Evolutionary conservation across 768 basidiomycete species (phyloP).

Genomic region (Termitomyces sp.): DNA sequence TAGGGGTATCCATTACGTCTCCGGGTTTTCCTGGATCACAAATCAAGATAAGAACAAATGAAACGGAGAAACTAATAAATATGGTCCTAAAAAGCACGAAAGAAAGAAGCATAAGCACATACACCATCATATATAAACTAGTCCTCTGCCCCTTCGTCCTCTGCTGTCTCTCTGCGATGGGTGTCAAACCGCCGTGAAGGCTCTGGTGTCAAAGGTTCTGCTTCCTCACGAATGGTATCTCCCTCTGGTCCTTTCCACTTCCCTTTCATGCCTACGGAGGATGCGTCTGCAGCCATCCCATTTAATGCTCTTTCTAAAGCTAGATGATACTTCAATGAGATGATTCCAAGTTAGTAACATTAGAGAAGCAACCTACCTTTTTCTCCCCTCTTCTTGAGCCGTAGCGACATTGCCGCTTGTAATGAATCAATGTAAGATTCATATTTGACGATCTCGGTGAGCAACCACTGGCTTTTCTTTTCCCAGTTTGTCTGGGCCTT

Average conservation of each 20-base stretch:
- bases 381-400: slow-evolving; percentile 88
- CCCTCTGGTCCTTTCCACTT: slow-evolving; percentile 31
- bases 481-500: slow-evolving; percentile 92
- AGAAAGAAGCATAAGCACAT: slow-evolving; percentile 1
- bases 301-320: slow-evolving; percentile 32
- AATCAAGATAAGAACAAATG: slow-evolving; percentile 8
- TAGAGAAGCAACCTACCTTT: slow-evolving; percentile 40
- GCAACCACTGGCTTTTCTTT: slow-evolving; percentile 83
- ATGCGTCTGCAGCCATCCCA: slow-evolving; percentile 27
- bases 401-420: slow-evolving; percentile 74
- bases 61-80: slow-evolving; percentile 7
- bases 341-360: not conserved
- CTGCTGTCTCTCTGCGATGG: slow-evolving; percentile 23
- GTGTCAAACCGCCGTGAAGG: slow-evolving; percentile 19
- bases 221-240: slow-evolving; percentile 31
- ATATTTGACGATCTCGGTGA: slow-evolving; percentile 94
- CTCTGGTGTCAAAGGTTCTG: slow-evolving; percentile 29
- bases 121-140: slow-evolving; percentile 12
- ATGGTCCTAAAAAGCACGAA: slow-evolving; percentile 5
- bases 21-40: slow-evolving; percentile 6
- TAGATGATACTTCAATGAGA: slow-evolving; percentile 6
- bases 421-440: slow-evolving; percentile 92
- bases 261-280: slow-evolving; percentile 17
- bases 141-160: slow-evolving; percentile 19
- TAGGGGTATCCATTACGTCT: slow-evolving; percentile 10